phyloP scores from a whole-genome alignment of 225 moss, liverwort and hornwort genomes.

The Polytrichum commune region DNA sequence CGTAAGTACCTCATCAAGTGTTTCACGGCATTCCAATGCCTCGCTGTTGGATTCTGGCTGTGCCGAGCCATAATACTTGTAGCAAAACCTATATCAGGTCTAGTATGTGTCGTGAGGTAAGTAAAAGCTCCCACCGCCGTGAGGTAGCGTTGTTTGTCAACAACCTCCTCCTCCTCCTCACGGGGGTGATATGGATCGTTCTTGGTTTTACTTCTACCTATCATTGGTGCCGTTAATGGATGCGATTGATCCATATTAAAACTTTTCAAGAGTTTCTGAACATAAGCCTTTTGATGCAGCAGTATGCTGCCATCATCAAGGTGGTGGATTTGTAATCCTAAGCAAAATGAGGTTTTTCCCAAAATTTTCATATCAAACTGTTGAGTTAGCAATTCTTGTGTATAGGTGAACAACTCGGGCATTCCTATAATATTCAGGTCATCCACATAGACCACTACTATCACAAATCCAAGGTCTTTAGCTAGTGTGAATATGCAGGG shows the following conservation, averaged over 20 bases:
- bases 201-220: background rate
- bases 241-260: background rate
- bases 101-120: too few species aligned
- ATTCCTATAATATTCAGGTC: too few species aligned
- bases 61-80: too few species aligned
- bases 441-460: background rate
- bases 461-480: background rate
- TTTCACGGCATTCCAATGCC: too few species aligned
- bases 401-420: too few species aligned
- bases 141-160: background rate
- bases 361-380: slow-evolving; percentile 1
- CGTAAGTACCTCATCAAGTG: too few species aligned
- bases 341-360: background rate
- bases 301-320: background rate
- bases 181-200: too few species aligned
- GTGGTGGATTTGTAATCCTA: background rate
- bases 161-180: too few species aligned
- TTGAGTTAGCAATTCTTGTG: background rate
- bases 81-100: too few species aligned
- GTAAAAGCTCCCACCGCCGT: background rate
- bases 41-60: too few species aligned
- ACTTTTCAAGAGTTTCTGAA: background rate
- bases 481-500: background rate
- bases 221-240: background rate
- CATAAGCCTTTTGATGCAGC: background rate